phyloP scores from a whole-genome alignment of 1,139 yeast species.

The Petasospora fabianii region DNA sequence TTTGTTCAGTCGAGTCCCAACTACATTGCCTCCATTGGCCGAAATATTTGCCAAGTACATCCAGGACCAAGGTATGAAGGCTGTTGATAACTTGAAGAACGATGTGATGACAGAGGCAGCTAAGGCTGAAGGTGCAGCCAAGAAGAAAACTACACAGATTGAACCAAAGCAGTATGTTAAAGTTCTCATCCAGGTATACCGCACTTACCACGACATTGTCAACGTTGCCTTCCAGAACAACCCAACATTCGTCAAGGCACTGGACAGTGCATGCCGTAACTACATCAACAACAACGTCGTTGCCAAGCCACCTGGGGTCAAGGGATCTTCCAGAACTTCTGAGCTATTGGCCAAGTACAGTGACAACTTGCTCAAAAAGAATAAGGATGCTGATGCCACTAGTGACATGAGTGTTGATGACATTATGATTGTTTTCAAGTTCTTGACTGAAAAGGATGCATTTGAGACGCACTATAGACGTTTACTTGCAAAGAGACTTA shows the following conservation, averaged over 20 bases:
- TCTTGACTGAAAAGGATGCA: conserved; percentile 90
- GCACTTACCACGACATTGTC: conserved; percentile 65
- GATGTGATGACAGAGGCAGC: conserved; percentile 32
- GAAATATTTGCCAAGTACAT: conserved; percentile 71
- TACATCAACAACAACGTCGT: conserved; percentile 81
- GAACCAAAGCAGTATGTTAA: conserved; percentile 83
- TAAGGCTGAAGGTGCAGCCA: conserved; percentile 21
- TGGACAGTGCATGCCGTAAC: conserved; percentile 83
- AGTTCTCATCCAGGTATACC: conserved; percentile 67
- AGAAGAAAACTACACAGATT: conserved; percentile 29
- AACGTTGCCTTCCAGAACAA: conserved; percentile 67
- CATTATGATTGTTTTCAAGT: conserved; percentile 82
- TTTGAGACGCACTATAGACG: conserved; percentile 93
- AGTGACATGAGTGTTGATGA: conserved; percentile 75
- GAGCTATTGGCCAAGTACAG: conserved; percentile 88
- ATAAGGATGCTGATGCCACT: conserved; percentile 62
- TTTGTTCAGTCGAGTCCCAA: conserved; percentile 69
- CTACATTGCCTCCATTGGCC: conserved; percentile 76
- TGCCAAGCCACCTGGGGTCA: conserved; percentile 61
- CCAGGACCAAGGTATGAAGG: conserved; percentile 65
- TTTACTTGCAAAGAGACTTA: conserved; percentile 81
- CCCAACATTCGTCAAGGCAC: conserved; percentile 77
- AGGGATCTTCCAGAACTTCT: conserved; percentile 68
- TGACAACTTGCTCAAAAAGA: conserved; percentile 75
- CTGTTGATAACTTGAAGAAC: conserved; percentile 60